A percentile compares a stretch with the other conserved stretches of the same genome.
These are phyloP conservation scores for Senna siamea DNA, from an alignment of 306 rosid genomes.

Conservation along the genomic window DNA sequence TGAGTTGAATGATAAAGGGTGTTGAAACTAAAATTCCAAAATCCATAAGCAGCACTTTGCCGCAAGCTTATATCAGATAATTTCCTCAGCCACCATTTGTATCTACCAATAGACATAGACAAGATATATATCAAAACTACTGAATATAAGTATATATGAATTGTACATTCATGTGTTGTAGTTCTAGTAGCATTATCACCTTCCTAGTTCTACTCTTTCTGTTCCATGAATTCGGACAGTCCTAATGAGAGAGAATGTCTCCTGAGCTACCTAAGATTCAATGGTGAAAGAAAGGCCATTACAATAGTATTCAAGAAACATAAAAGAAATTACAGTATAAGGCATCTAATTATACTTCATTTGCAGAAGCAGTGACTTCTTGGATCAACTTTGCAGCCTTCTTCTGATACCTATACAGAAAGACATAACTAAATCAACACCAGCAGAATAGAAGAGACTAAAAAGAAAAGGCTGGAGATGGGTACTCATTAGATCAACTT, in stretches of 20 bases:
- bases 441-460: not conserved
- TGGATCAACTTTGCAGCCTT: slow-evolving; percentile 85
- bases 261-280: slow-evolving; percentile 83
- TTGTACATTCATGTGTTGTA: slow-evolving; percentile 18
- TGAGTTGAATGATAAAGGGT: slow-evolving; percentile 92
- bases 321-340: slow-evolving; percentile 25
- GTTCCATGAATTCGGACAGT: slow-evolving; percentile 96
- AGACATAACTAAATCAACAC: slow-evolving; percentile 36
- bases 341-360: slow-evolving; percentile 62
- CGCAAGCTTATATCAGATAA: slow-evolving; percentile 86
- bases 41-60: slow-evolving; percentile 89
- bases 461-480: slow-evolving; percentile 10
- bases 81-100: slow-evolving; percentile 78
- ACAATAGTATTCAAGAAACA: slow-evolving; percentile 22
- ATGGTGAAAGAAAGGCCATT: slow-evolving; percentile 19
- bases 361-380: slow-evolving; percentile 92
- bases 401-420: slow-evolving; percentile 78
- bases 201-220: slow-evolving; percentile 76
- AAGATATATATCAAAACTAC: slow-evolving; percentile 31
- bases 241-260: slow-evolving; percentile 87
- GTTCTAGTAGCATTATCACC: slow-evolving; percentile 54
- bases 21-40: slow-evolving; percentile 87
- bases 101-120: slow-evolving; percentile 53
- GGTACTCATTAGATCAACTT: not conserved
- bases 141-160: slow-evolving; percentile 14